Conservation (phyloP, 106 monocot species). For the Phalaenopsis equestris region DNA sequence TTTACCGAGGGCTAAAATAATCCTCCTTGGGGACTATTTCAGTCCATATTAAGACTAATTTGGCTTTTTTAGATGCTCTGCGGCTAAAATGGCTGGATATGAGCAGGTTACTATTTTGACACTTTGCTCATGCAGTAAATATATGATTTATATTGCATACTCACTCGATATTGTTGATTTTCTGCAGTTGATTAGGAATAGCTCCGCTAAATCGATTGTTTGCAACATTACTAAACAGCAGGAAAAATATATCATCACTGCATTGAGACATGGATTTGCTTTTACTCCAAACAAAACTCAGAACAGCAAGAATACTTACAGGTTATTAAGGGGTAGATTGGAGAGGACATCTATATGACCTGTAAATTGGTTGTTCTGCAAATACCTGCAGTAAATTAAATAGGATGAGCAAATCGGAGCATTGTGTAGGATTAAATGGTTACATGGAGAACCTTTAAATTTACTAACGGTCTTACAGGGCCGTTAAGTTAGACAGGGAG, state of each 20-base stretch:
- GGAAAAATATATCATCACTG: neutral
- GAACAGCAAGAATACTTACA: conserved; percentile 30
- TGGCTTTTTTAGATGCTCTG: too few relatives aligned
- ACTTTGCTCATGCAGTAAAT: neutral
- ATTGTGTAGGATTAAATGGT: conserved; percentile 1
- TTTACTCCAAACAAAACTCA: neutral
- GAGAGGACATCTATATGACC: conserved; percentile 49
- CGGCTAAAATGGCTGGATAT: too few relatives aligned
- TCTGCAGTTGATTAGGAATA: conserved; percentile 44
- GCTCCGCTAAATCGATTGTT: conserved; percentile 57
- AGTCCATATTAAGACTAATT: too few relatives aligned
- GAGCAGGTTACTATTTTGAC: too few relatives aligned
- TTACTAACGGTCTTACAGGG: conserved; percentile 19
- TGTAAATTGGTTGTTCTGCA: conserved; percentile 57
- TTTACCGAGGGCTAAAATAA: too few relatives aligned
- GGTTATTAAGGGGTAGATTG: conserved; percentile 40
- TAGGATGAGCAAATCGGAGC: neutral
- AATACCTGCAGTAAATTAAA: conserved; percentile 27
- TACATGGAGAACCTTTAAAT: neutral
- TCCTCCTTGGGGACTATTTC: too few relatives aligned
- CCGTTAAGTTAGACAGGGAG: conserved; percentile 25
- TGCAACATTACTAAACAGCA: conserved; percentile 43
- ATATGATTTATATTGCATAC: neutral
- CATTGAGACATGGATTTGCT: neutral
- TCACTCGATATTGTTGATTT: conserved; percentile 42